These are phyloP conservation scores for Colletotrichum shisoi DNA, from an alignment of 2,329 filamentous ascomycete species.

Conservation along the genomic window DNA sequence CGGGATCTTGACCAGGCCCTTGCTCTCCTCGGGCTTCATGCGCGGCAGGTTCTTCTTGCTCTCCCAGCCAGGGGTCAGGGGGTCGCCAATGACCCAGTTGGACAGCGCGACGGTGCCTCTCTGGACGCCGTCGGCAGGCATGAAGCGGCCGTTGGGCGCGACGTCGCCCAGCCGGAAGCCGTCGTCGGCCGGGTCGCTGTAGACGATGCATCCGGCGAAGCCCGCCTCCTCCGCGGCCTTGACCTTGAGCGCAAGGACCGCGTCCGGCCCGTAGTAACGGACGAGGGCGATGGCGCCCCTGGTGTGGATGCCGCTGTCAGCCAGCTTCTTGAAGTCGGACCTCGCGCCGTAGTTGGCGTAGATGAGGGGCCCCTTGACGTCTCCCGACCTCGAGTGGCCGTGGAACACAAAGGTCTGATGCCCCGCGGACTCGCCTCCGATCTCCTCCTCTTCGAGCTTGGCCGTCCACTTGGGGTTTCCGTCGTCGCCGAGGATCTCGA, in stretches of 20 bases:
- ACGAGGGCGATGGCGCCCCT: constrained; percentile 86
- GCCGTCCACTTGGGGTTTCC: constrained; percentile 77
- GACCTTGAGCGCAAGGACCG: constrained; percentile 80
- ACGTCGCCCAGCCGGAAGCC: constrained; percentile 77
- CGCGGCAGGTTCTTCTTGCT: constrained; percentile 72
- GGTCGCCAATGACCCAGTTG: constrained; percentile 86
- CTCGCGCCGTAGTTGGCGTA: constrained; percentile 92
- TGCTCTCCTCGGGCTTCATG: constrained; percentile 72
- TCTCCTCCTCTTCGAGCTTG: constrained; percentile 79
- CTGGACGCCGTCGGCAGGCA: constrained; percentile 84
- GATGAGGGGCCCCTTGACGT: constrained; percentile 84
- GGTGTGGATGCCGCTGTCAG: constrained; percentile 74
- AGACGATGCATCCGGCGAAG: constrained; percentile 87
- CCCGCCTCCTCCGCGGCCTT: constrained; percentile 89
- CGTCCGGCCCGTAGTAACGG: constrained; percentile 77
- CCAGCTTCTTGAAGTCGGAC: constrained; percentile 79
- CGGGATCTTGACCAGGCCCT: constrained; percentile 81
- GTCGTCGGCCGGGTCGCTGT: constrained; percentile 87
- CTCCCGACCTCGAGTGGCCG: constrained; percentile 84
- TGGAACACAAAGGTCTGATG: constrained; percentile 84
- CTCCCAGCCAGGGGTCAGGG: constrained; percentile 88
- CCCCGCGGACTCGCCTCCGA: constrained; percentile 68
- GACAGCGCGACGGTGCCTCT: constrained; percentile 81
- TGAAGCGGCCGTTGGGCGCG: constrained; percentile 79
- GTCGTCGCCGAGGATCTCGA: constrained; percentile 78